A percentile compares a stretch with the other conserved stretches of the same genome.
These are phyloP conservation scores for Halophytophthora polymorphica DNA, from an alignment of 352 stramenopile genomes.

Conservation along the genomic window DNA sequence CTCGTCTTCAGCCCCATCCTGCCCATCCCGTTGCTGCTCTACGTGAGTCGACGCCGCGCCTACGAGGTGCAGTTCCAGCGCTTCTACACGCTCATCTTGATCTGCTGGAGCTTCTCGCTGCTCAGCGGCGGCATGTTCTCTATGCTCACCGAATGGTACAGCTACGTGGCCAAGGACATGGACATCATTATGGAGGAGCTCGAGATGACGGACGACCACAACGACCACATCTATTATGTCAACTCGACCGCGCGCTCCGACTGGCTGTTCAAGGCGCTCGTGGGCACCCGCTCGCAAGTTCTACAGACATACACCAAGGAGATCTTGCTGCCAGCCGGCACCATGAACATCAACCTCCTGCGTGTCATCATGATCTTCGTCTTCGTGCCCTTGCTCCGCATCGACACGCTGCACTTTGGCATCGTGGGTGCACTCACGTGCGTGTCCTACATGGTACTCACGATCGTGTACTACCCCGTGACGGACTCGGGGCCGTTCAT, in stretches of 20 bases:
- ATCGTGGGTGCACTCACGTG: slow-evolving; percentile 53
- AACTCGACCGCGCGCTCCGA: slow-evolving; percentile 42
- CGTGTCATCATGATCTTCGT: slow-evolving; percentile 76
- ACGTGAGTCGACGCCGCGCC: slow-evolving; percentile 51
- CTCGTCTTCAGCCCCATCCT: slow-evolving; percentile 67
- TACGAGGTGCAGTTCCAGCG: slow-evolving; percentile 73
- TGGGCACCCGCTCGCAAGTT: slow-evolving; percentile 52
- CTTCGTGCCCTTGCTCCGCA: slow-evolving; percentile 65
- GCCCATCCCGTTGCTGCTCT: slow-evolving; percentile 67
- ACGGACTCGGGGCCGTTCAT: slow-evolving; percentile 62
- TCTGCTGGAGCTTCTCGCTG: slow-evolving; percentile 75
- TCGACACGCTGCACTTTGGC: slow-evolving; percentile 71
- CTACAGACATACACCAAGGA: slow-evolving; percentile 62
- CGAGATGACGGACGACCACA: slow-evolving; percentile 29
- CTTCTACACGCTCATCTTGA: slow-evolving; percentile 63
- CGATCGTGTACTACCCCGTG: slow-evolving; percentile 59
- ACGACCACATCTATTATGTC: slow-evolving; percentile 42
- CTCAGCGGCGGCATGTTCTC: slow-evolving; percentile 77
- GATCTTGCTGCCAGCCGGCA: slow-evolving; percentile 58
- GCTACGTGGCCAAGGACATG: slow-evolving; percentile 69
- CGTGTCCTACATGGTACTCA: slow-evolving; percentile 59
- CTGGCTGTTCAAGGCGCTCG: slow-evolving; percentile 61
- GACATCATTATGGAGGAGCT: slow-evolving; percentile 61
- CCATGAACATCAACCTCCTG: slow-evolving; percentile 82
- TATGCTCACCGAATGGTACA: slow-evolving; percentile 81